These are phyloP conservation scores for Mycogone perniciosa DNA, from an alignment of 2,329 filamentous ascomycete species.

Conservation along the genomic window DNA sequence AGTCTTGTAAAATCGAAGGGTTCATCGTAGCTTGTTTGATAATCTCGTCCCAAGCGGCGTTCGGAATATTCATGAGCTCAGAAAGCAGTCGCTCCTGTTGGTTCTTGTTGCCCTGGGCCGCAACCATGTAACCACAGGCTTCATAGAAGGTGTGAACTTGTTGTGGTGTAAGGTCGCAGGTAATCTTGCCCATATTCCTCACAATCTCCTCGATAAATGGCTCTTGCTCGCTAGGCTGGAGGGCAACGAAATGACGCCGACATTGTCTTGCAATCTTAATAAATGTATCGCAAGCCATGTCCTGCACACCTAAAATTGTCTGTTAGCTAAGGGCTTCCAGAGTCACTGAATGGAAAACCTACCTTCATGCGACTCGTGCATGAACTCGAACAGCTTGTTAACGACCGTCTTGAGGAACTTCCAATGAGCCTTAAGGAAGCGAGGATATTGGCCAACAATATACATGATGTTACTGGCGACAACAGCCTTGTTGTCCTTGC, in stretches of 20 bases:
- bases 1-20: conserved; percentile 79
- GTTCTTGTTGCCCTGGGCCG: conserved; percentile 90
- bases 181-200: conserved; percentile 90
- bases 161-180: conserved; percentile 87
- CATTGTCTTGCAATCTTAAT: conserved; percentile 99
- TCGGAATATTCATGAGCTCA: conserved; percentile 90
- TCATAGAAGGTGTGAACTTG: conserved; percentile 99
- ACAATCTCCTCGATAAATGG: conserved; percentile 99
- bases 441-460: conserved; percentile 96
- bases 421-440: conserved; percentile 98
- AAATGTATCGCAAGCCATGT: conserved; percentile 99
- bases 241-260: conserved; percentile 90
- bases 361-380: conserved; percentile 99
- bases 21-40: conserved; percentile 82
- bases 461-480: conserved; percentile 99
- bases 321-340: conserved; percentile 20
- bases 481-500: conserved; percentile 98
- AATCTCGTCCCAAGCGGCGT: conserved; percentile 91
- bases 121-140: conserved; percentile 98
- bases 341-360: conserved; percentile 16
- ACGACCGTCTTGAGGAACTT: conserved; percentile 99
- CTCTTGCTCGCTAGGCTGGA: conserved; percentile 89
- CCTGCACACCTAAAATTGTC: conserved; percentile 67
- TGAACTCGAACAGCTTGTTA: conserved; percentile 99
- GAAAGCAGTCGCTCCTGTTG: conserved; percentile 86